Base-by-base conservation (phyloP, 1,284 basidiomycete species). In the Rhodotorula sp. region DNA sequence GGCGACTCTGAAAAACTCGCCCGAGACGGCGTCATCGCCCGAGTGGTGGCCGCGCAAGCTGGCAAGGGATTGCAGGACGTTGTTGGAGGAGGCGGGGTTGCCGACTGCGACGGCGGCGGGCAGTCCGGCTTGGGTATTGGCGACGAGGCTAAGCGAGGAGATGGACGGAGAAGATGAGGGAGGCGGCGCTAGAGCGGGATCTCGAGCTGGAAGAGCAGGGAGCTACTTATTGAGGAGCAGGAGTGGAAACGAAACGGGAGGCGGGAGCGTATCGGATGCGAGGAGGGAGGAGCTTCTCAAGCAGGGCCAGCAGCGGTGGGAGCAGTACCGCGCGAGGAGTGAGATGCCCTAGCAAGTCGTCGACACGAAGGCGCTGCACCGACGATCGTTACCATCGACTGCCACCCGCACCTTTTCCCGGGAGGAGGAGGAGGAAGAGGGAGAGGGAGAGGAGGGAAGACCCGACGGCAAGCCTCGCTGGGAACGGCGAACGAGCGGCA, bases 11-110 rank as follows among this genome's bases (percentile, higher is more conserved):
- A 64, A 68, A 7, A 27, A 19, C 52, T 39, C n/a, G 39, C 22
- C 22, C 32, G 29, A 13, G 32, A 60, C 49, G 39, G 39, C 13
- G 48, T 22, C 29, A 29, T 30, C 27, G 52, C 29, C 22, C 3
- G 63, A 70, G 1, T 73, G 68, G 71, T 75, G 74, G 74, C 74
- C 74, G 22, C 59, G 65, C 13, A 29, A 65, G 24, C 53, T 75
- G 4, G 67, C 62, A 6, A 39, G 60, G 10, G 74, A 75, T 30
- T 71, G 68, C n/a, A 49, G 74, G 3, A 55, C 57, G 20, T 44
- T 75, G n/a, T 55, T 75, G 22, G 71, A 71, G 44, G 74, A 75
- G 27, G 69, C 72, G 10, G 74, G 68, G 13, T 51, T 73, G 46
- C 55, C 67, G 11, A 44, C 39, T 15, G 39, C 39, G 34, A 66